phyloP scores from a whole-genome alignment of 1,284 basidiomycete genomes.

The Cerrena zonata region DNA sequence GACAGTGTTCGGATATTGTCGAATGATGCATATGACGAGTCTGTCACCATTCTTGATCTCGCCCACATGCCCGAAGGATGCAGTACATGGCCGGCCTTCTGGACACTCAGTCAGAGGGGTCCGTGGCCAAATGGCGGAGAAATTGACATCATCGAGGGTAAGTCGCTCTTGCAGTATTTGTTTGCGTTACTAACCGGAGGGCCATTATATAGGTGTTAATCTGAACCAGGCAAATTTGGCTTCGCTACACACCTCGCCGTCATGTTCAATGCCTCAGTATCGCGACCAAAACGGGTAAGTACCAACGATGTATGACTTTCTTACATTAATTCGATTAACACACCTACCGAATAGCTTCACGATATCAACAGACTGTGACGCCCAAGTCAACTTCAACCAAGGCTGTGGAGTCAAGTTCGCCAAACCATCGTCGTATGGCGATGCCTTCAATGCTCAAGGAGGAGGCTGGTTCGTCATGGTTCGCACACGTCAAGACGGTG shows the following conservation, averaged over 20 bases:
- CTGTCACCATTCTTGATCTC: conserved; percentile 43
- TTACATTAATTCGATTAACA: neutral
- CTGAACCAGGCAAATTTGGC: conserved; percentile 36
- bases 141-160: conserved; percentile 31
- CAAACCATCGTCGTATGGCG: conserved; percentile 40
- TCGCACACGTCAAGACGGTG: conserved; percentile 32
- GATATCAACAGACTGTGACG: conserved; percentile 43
- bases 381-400: conserved; percentile 44
- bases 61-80: conserved; percentile 51
- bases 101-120: conserved; percentile 47
- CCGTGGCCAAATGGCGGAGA: conserved; percentile 51
- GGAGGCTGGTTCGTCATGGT: conserved; percentile 50
- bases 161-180: neutral
- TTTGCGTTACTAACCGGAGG: neutral
- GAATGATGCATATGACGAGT: conserved; percentile 35
- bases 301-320: neutral
- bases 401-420: conserved; percentile 52
- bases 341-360: conserved; percentile 25
- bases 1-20: conserved; percentile 47
- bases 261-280: conserved; percentile 37
- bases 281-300: conserved; percentile 40
- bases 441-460: conserved; percentile 40
- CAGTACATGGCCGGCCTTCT: conserved; percentile 60
- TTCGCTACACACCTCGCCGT: conserved; percentile 46
- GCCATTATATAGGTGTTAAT: conserved; percentile 35